phyloP scores from a whole-genome alignment of 2,329 filamentous ascomycete species.

The Fusarium transvaalense region DNA sequence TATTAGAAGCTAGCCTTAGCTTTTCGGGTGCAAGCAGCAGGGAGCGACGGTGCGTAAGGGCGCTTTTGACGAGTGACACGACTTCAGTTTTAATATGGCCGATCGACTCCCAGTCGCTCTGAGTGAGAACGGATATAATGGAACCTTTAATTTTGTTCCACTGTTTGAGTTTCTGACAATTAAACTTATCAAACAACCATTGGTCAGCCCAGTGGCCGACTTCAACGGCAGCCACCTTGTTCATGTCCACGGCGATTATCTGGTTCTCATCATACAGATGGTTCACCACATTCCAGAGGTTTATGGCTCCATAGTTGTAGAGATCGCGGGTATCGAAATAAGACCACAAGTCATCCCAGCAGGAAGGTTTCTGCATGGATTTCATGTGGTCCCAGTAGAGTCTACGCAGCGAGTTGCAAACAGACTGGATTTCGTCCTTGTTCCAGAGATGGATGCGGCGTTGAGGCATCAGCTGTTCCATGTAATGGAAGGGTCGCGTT shows the following conservation, averaged over 20 bases:
- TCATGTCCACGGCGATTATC: slow-evolving; percentile 48
- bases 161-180: slow-evolving; percentile 50
- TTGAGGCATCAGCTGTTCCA: slow-evolving; percentile 47
- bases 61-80: slow-evolving; percentile 49
- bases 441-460: slow-evolving; percentile 56
- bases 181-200: slow-evolving; percentile 51
- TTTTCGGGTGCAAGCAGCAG: slow-evolving; percentile 42
- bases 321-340: slow-evolving; percentile 64
- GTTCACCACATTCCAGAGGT: slow-evolving; percentile 62
- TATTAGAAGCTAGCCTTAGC: slow-evolving; percentile 12
- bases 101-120: slow-evolving; percentile 48
- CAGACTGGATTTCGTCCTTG: slow-evolving; percentile 55
- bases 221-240: slow-evolving; percentile 44
- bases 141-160: slow-evolving; percentile 49
- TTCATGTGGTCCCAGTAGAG: slow-evolving; percentile 54
- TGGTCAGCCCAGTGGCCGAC: slow-evolving; percentile 55
- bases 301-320: slow-evolving; percentile 61
- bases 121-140: slow-evolving; percentile 48
- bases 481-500: slow-evolving; percentile 46
- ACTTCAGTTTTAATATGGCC: slow-evolving; percentile 46
- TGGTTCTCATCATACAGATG: slow-evolving; percentile 58
- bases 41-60: slow-evolving; percentile 52
- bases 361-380: slow-evolving; percentile 48
- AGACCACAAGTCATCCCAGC: slow-evolving; percentile 59
- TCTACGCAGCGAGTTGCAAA: slow-evolving; percentile 56